Evolutionary conservation across 768 basidiomycete species (phyloP), one percentile per base, ranked within the genome.

Genomic region (Rhodocollybia butyracea): DNA sequence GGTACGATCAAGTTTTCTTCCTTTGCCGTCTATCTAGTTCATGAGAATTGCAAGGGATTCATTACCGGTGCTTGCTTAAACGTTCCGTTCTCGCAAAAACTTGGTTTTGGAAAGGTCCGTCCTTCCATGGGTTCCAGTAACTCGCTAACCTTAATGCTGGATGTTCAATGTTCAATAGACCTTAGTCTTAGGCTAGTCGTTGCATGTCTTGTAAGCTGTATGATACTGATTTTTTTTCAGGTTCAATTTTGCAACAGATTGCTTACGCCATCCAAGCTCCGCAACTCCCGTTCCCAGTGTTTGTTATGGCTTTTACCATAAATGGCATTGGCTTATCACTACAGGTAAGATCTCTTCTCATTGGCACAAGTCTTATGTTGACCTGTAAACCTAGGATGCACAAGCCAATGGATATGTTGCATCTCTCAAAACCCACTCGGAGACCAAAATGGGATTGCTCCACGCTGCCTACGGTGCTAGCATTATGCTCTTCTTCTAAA

Each of bases 241-340:
- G 55, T 56, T 73, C 19, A 2, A 6, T 15, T 4, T 24, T 41
- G 19, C 32, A n/a, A 19, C 50, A 61, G 21, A 54, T 40, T 11
- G 31, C 46, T 30, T 40, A 51, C 42, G 13, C 27, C 27, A 32
- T 56, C 30, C 73, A 76, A 61, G 68, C 75, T 1, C 66, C 80
- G 10, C 80, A 72, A 12, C 75, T 76, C 1, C 82, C 83, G 0
- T 86, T 84, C 58, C 82, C 83, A 2, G 72, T 72, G 13, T 75
- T 85, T 42, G 73, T 78, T 2, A 58, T 80, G 3, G 73, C 64
- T 1, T 67, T 60, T 19, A 56, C 59, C 7, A 66, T 73, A 31
- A 68, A 68, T 31, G 69, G 72, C 1, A 50, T 65, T 30, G 71
- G 70, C 1, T 21, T 68, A 21, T 63, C 70, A 3, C 57, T 73